These are phyloP conservation scores for Lactarius trivialis DNA, from an alignment of 768 basidiomycete genomes.

Conservation along the genomic window DNA sequence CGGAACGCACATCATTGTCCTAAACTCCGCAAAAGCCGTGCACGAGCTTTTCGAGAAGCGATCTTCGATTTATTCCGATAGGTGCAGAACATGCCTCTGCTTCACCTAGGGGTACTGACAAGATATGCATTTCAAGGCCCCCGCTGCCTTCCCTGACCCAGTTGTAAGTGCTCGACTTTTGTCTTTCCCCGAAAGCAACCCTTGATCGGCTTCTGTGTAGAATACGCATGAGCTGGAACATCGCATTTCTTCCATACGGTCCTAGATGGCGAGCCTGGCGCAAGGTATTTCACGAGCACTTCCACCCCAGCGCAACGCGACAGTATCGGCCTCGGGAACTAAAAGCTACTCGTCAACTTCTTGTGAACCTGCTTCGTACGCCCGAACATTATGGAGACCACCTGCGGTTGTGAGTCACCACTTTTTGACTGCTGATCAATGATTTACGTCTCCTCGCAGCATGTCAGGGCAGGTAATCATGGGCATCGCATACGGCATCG, in stretches of 20 bases:
- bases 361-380: conserved; percentile 12
- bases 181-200: background rate
- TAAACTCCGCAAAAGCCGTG: conserved; percentile 34
- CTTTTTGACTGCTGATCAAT: background rate
- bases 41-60: conserved; percentile 22
- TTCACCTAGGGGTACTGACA: background rate
- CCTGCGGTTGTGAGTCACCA: conserved; percentile 9
- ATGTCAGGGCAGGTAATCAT: conserved; percentile 22
- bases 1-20: conserved; percentile 17
- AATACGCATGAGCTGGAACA: conserved; percentile 18
- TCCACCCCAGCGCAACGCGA: conserved; percentile 10
- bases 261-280: conserved; percentile 15
- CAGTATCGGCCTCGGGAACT: conserved; percentile 15
- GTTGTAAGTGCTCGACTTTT: conserved; percentile 5
- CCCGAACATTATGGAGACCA: conserved; percentile 16
- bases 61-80: conserved; percentile 22
- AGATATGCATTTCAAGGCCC: conserved; percentile 1
- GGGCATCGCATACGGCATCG: conserved; percentile 24
- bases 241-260: conserved; percentile 18
- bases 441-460: conserved; percentile 11
- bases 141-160: conserved; percentile 11
- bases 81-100: background rate
- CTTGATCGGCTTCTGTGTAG: background rate
- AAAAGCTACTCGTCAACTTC: conserved; percentile 15
- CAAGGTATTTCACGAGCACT: conserved; percentile 16